phyloP scores from a whole-genome alignment of 108 stramenopile species.

The Schizochytrium sp. region DNA sequence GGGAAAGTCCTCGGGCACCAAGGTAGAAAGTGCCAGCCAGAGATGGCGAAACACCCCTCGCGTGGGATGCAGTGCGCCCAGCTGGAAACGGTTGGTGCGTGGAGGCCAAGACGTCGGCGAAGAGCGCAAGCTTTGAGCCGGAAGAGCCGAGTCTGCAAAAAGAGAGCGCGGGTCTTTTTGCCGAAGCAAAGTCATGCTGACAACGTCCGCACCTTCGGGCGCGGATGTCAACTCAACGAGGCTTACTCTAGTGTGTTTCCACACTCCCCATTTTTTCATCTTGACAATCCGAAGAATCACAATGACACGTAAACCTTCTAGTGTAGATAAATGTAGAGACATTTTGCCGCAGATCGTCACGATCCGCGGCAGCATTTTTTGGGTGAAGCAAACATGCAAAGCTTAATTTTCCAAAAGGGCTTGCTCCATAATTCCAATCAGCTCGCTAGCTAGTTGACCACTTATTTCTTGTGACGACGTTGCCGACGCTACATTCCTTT shows the following conservation, averaged over 20 bases:
- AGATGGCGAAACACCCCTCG: not conserved
- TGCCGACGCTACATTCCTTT: too few relatives aligned
- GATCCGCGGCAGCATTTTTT: too few relatives aligned
- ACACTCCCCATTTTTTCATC: not conserved
- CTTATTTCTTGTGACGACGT: too few relatives aligned
- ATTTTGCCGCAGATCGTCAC: too few relatives aligned
- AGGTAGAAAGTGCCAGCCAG: constrained; percentile 11
- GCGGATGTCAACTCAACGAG: not conserved
- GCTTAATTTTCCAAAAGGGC: too few relatives aligned
- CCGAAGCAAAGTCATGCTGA: constrained; percentile 9
- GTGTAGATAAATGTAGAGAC: too few relatives aligned
- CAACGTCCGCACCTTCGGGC: not conserved
- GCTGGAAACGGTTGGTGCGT: not conserved
- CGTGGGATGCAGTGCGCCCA: not conserved
- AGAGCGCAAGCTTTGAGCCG: not conserved
- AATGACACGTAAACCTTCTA: too few relatives aligned
- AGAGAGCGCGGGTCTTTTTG: not conserved
- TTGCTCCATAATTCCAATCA: too few relatives aligned
- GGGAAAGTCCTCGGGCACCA: constrained; percentile 22
- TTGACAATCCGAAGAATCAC: too few relatives aligned
- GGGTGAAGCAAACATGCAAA: too few relatives aligned
- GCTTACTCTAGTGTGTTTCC: constrained; percentile 18
- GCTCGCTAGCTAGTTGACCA: too few relatives aligned
- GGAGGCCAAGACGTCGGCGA: not conserved
- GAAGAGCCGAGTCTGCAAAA: not conserved